Conservation (phyloP, 2,329 filamentous ascomycete species). For the Domatiomyces catenatus region DNA sequence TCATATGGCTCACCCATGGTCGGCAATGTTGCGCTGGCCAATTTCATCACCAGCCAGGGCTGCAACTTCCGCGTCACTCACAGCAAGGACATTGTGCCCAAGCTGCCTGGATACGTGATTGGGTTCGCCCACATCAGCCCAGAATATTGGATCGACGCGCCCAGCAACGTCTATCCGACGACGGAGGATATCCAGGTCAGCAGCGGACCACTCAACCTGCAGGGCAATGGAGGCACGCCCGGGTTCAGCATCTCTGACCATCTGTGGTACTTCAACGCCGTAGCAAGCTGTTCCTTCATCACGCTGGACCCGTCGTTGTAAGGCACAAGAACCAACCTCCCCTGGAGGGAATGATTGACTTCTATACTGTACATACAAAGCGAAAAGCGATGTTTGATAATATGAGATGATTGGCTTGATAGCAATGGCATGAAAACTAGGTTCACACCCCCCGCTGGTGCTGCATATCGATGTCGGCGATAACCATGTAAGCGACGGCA, state of each 20-base stretch:
- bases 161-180: conserved; percentile 19
- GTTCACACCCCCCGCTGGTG: background rate
- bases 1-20: conserved; percentile 30
- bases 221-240: conserved; percentile 23
- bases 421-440: background rate
- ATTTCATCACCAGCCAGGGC: conserved; percentile 25
- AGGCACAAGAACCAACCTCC: too few relatives aligned
- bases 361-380: too few relatives aligned
- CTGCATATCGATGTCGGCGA: background rate
- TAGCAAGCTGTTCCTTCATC: conserved; percentile 6
- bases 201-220: conserved; percentile 20
- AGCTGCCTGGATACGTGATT: conserved; percentile 21
- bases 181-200: conserved; percentile 21
- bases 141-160: conserved; percentile 28
- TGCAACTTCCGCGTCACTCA: conserved; percentile 26
- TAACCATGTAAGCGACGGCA: background rate
- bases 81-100: conserved; percentile 25
- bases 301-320: background rate
- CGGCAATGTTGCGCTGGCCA: conserved; percentile 25
- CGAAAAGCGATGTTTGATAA: background rate
- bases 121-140: conserved; percentile 25
- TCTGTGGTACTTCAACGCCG: conserved; percentile 22
- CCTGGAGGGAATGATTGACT: too few relatives aligned
- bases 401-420: background rate
- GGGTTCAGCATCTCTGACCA: conserved; percentile 20